Evolutionary conservation across 2,329 filamentous ascomycete genomes (phyloP).

Genomic region (Lachnum nothofagi): DNA sequence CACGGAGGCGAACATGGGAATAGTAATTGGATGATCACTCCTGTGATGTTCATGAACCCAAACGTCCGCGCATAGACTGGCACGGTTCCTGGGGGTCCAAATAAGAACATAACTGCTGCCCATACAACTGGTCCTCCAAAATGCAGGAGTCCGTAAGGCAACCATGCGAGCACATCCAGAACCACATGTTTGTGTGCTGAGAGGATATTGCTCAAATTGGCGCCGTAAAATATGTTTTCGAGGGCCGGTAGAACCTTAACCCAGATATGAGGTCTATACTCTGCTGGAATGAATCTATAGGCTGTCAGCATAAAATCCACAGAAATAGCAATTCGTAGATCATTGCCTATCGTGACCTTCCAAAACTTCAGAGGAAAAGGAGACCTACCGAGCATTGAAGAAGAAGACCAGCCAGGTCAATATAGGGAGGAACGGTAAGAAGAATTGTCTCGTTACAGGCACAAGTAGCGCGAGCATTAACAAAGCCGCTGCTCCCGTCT

Average conservation of each 20-base stretch:
- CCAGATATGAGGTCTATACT: slow-evolving; percentile 90
- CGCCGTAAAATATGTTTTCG: slow-evolving; percentile 94
- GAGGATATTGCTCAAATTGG: slow-evolving; percentile 91
- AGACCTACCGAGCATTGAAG: slow-evolving; percentile 65
- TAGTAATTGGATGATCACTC: slow-evolving; percentile 80
- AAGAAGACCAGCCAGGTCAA: slow-evolving; percentile 86
- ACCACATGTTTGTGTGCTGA: slow-evolving; percentile 80
- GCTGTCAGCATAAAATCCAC: slow-evolving; percentile 14
- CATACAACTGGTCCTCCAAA: slow-evolving; percentile 80
- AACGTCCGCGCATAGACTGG: slow-evolving; percentile 83
- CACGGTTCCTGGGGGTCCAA: slow-evolving; percentile 77
- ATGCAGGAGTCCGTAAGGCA: slow-evolving; percentile 88
- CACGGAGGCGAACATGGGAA: slow-evolving; percentile 94
- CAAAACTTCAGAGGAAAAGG: not conserved
- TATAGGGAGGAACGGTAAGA: slow-evolving; percentile 79
- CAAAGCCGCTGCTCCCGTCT: slow-evolving; percentile 64
- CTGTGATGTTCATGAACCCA: slow-evolving; percentile 85
- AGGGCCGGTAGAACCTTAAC: slow-evolving; percentile 89
- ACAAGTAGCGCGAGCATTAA: slow-evolving; percentile 68
- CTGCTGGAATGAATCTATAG: slow-evolving; percentile 78
- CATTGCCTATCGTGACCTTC: slow-evolving; percentile 3
- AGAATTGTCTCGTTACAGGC: slow-evolving; percentile 84
- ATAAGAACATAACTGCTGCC: slow-evolving; percentile 77
- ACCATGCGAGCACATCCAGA: slow-evolving; percentile 84
- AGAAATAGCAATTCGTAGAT: slow-evolving; percentile 10